phyloP scores from a whole-genome alignment of 129 eudicot species.

The Centaurea solstitialis region DNA sequence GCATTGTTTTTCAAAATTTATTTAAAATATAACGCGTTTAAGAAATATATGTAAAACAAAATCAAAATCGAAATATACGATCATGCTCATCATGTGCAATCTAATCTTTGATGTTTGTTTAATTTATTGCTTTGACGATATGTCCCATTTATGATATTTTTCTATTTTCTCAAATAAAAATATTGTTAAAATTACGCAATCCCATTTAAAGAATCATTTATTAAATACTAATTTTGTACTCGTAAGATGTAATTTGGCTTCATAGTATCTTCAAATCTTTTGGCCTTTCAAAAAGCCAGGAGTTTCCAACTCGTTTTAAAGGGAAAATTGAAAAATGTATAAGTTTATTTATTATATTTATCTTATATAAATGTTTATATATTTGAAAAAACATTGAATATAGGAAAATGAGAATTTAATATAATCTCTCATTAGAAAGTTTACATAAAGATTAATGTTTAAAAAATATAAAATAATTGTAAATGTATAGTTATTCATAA shows the following conservation, averaged over 20 bases:
- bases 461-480: no score
- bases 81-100: slow-evolving; percentile 21
- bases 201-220: background rate
- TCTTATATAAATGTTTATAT: no score
- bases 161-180: background rate
- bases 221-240: background rate
- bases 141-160: slow-evolving; percentile 12
- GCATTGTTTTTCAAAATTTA: no score
- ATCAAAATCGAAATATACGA: background rate
- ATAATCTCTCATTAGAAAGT: no score
- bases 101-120: slow-evolving; percentile 9
- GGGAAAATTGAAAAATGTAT: no score
- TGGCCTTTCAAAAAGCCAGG: background rate
- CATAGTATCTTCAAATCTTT: no score
- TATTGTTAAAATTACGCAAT: background rate
- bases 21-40: no score
- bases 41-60: background rate
- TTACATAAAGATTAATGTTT: no score
- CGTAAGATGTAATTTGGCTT: background rate
- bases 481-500: no score
- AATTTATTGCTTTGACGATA: slow-evolving; percentile 21
- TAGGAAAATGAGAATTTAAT: no score
- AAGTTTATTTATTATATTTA: background rate
- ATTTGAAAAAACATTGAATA: background rate
- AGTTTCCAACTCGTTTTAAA: no score